These are phyloP conservation scores for Candida tetrigidarum DNA, from an alignment of 1,139 yeast genomes.

Conservation along the genomic window DNA sequence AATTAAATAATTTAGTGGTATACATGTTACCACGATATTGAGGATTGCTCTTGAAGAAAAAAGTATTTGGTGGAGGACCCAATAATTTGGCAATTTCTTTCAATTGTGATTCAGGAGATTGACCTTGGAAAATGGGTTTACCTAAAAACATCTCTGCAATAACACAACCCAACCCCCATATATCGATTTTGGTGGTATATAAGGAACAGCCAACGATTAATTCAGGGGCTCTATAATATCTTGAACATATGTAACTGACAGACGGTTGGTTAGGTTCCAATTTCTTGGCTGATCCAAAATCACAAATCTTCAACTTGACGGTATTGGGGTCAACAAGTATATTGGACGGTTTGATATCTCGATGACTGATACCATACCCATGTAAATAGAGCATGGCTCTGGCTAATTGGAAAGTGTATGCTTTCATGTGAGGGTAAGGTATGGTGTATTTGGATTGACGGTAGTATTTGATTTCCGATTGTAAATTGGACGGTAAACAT, in stretches of 20 bases:
- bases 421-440: constrained; percentile 75
- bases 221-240: constrained; percentile 86
- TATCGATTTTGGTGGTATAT: constrained; percentile 78
- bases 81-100: constrained; percentile 76
- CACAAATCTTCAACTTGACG: constrained; percentile 73
- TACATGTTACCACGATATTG: constrained; percentile 75
- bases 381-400: constrained; percentile 83
- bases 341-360: constrained; percentile 84
- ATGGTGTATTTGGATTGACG: constrained; percentile 64
- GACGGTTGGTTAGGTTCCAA: constrained; percentile 75
- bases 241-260: constrained; percentile 77
- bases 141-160: constrained; percentile 84
- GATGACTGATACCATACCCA: constrained; percentile 77
- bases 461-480: constrained; percentile 72
- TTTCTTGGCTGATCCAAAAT: constrained; percentile 82
- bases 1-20: constrained; percentile 67
- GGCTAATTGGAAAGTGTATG: constrained; percentile 79
- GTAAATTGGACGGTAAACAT: constrained; percentile 79
- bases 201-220: constrained; percentile 75
- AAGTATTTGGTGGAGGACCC: constrained; percentile 78
- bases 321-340: constrained; percentile 72
- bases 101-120: constrained; percentile 71
- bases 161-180: constrained; percentile 89
- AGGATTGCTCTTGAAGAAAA: constrained; percentile 74
- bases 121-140: constrained; percentile 82